A percentile compares a stretch with the other conserved stretches of the same genome.
These are phyloP conservation scores for Xylaria longipes DNA, from an alignment of 495 filamentous ascomycete species.

Conservation along the genomic window DNA sequence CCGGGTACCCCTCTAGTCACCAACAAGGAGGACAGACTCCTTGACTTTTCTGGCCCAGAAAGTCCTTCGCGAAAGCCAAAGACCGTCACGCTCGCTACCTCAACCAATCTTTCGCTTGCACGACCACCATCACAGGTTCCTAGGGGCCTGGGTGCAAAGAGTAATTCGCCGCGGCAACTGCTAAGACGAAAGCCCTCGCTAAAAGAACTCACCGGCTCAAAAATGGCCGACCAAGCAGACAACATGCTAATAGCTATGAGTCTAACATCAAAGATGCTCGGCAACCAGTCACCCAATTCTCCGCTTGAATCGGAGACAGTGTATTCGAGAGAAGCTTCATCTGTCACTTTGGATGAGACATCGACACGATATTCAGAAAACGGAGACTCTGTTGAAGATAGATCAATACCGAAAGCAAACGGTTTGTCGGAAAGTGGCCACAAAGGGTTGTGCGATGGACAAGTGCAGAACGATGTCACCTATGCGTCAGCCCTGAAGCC, in stretches of 20 bases:
- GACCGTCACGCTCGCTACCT: neutral
- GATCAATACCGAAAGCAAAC: neutral
- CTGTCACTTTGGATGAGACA: neutral
- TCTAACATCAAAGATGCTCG: neutral
- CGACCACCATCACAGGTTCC: slow-evolving; percentile 29
- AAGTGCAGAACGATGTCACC: slow-evolving; percentile 8
- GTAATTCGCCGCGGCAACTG: slow-evolving; percentile 15
- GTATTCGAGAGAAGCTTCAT: slow-evolving; percentile 9
- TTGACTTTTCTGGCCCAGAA: neutral
- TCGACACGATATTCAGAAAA: neutral
- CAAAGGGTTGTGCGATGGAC: neutral
- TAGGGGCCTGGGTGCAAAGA: slow-evolving; percentile 7
- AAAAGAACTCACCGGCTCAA: neutral
- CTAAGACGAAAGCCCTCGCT: slow-evolving; percentile 17
- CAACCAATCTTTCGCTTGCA: neutral
- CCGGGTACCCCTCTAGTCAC: slow-evolving; percentile 16
- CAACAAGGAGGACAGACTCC: neutral
- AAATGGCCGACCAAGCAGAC: slow-evolving; percentile 15
- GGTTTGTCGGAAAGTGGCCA: neutral
- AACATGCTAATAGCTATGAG: neutral
- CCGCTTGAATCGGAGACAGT: too few relatives aligned
- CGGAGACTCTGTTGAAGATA: neutral
- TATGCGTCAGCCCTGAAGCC: slow-evolving; percentile 34
- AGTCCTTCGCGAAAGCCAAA: slow-evolving; percentile 2
- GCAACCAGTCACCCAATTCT: neutral